These are phyloP conservation scores for Rhypophila decipiens DNA, from an alignment of 495 filamentous ascomycete genomes.

Conservation along the genomic window DNA sequence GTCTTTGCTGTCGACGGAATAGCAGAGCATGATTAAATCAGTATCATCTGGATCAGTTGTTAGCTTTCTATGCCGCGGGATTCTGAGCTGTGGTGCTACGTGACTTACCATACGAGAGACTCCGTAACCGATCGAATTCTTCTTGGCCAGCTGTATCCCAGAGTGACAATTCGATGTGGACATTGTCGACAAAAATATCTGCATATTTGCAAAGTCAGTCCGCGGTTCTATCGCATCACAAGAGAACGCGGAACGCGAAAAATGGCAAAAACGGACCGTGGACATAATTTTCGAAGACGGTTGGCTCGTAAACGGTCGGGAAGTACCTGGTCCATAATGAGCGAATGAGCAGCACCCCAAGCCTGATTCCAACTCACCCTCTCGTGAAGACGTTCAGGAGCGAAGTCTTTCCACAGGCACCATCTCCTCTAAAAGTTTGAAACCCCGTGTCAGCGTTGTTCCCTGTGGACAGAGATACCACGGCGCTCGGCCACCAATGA, in stretches of 20 bases:
- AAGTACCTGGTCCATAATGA: slow-evolving; percentile 61
- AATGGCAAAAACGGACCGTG: slow-evolving; percentile 61
- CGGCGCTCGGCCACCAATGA: too few species aligned
- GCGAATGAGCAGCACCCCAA: slow-evolving; percentile 1
- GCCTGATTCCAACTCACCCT: slow-evolving; percentile 54
- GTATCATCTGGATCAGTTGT: slow-evolving; percentile 76
- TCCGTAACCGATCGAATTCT: slow-evolving; percentile 95
- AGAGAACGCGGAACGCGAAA: too few species aligned
- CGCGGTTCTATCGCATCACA: too few species aligned
- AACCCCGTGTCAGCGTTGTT: too few species aligned
- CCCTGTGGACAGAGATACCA: too few species aligned
- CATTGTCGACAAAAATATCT: slow-evolving; percentile 97
- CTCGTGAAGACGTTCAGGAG: slow-evolving; percentile 96
- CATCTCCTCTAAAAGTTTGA: slow-evolving; percentile 85
- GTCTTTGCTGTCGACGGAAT: slow-evolving; percentile 90
- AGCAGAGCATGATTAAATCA: slow-evolving; percentile 97
- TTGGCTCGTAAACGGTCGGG: slow-evolving; percentile 97
- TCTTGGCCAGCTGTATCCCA: slow-evolving; percentile 99
- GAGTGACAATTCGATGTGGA: slow-evolving; percentile 91
- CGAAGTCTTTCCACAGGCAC: slow-evolving; percentile 96
- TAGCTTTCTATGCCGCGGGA: too few species aligned
- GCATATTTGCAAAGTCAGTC: slow-evolving; percentile 6
- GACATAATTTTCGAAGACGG: slow-evolving; percentile 99
- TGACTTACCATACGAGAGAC: slow-evolving; percentile 71
- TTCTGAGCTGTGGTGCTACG: too few species aligned